Percentiles rank a stretch among this genome's conserved stretches.
phyloP scores from a whole-genome alignment of 2,329 filamentous ascomycete species.

The Sporothrix euskadiensis region DNA sequence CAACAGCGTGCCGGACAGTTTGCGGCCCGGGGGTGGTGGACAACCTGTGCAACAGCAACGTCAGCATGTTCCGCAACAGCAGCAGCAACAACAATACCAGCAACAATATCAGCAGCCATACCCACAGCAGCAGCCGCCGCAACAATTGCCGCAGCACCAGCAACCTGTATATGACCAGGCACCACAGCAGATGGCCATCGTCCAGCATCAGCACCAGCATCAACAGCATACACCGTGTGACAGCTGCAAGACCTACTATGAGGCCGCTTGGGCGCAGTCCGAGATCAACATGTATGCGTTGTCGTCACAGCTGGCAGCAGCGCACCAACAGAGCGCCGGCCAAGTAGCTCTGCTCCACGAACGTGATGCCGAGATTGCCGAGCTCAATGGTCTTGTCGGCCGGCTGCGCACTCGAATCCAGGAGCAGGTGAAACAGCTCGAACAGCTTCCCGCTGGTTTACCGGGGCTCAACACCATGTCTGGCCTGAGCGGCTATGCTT shows the following conservation, averaged over 20 bases:
- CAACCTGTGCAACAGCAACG: background rate
- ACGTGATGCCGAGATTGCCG: slow-evolving; percentile 20
- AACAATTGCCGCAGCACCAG: background rate
- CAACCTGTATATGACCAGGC: background rate
- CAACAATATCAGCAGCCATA: slow-evolving; percentile 2
- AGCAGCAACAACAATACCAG: background rate
- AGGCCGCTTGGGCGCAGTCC: slow-evolving; percentile 9
- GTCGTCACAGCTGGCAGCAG: slow-evolving; percentile 1
- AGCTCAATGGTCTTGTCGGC: slow-evolving; percentile 17
- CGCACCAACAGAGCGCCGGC: slow-evolving; percentile 15
- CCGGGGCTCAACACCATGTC: background rate
- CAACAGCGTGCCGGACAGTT: background rate
- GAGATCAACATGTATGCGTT: slow-evolving; percentile 7
- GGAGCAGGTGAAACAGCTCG: slow-evolving; percentile 24
- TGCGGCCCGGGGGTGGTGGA: background rate
- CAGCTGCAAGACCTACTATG: background rate
- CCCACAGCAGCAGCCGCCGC: background rate
- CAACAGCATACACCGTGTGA: slow-evolving; percentile 4
- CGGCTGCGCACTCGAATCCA: slow-evolving; percentile 26
- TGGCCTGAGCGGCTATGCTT: background rate
- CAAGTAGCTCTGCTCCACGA: slow-evolving; percentile 20
- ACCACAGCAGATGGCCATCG: background rate
- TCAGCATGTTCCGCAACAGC: background rate
- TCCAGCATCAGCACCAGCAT: background rate
- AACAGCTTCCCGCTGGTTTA: slow-evolving; percentile 3